phyloP scores from a whole-genome alignment of 1,284 basidiomycete species.

The Leccinum griseonigrum region DNA sequence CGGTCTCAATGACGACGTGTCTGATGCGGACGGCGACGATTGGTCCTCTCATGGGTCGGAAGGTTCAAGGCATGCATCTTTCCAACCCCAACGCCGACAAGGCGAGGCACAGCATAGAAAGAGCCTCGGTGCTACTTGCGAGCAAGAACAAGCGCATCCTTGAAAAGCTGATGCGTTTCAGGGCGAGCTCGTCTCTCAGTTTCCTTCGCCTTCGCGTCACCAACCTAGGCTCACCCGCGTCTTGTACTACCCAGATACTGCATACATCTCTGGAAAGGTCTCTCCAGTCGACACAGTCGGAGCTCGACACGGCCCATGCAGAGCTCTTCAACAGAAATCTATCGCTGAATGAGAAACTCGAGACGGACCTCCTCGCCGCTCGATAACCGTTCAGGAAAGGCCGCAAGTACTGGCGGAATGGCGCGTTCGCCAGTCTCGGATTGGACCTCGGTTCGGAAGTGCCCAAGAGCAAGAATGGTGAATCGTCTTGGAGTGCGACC shows the following conservation, averaged over 20 bases:
- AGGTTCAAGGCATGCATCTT: slow-evolving; percentile 46
- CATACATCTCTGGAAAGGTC: slow-evolving; percentile 77
- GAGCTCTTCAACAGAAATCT: slow-evolving; percentile 75
- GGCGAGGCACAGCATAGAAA: slow-evolving; percentile 72
- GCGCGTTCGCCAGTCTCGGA: slow-evolving; percentile 68
- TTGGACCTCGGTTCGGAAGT: slow-evolving; percentile 39
- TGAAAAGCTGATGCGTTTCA: slow-evolving; percentile 89
- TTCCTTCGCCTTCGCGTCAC: not conserved
- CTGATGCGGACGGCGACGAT: slow-evolving; percentile 47
- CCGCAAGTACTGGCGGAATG: slow-evolving; percentile 28
- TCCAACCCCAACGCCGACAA: slow-evolving; percentile 88
- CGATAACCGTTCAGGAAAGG: slow-evolving; percentile 43
- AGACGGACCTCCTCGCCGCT: slow-evolving; percentile 85
- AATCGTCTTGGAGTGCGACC: slow-evolving; percentile 33
- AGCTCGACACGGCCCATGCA: slow-evolving; percentile 54
- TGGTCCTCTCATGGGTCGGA: slow-evolving; percentile 35
- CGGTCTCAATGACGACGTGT: slow-evolving; percentile 72
- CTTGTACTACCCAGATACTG: slow-evolving; percentile 55
- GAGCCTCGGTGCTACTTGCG: slow-evolving; percentile 85
- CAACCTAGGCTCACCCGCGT: not conserved
- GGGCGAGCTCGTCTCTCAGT: slow-evolving; percentile 47
- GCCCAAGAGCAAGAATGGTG: slow-evolving; percentile 19
- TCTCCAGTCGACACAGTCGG: slow-evolving; percentile 56
- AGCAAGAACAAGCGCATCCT: slow-evolving; percentile 94
- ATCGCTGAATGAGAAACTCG: slow-evolving; percentile 83